Evolutionary conservation across 176 grass and related monocot species (phyloP).

Genomic region (Ensete glaucum): DNA sequence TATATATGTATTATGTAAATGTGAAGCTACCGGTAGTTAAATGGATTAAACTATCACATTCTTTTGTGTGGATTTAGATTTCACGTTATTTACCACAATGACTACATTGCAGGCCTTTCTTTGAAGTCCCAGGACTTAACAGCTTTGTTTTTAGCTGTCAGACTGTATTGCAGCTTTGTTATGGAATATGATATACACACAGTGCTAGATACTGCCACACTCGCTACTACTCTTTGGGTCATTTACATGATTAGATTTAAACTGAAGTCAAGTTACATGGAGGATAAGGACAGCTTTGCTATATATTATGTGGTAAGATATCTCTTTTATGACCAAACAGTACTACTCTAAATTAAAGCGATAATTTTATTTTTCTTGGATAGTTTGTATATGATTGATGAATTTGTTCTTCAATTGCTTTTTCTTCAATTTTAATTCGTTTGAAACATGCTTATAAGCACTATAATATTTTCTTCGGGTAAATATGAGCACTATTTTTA

Average conservation of each 20-base stretch:
- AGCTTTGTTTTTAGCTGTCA: conserved; percentile 5
- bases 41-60: too few relatives aligned
- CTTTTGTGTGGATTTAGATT: neutral
- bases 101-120: neutral
- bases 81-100: neutral
- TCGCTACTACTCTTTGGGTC: conserved; percentile 1
- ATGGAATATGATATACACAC: conserved; percentile 12
- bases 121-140: conserved; percentile 2
- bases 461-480: too few relatives aligned
- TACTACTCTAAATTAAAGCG: neutral
- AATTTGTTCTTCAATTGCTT: neutral
- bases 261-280: conserved; percentile 1
- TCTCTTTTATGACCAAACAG: neutral
- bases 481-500: too few relatives aligned
- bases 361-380: neutral
- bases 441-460: too few relatives aligned
- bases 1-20: too few relatives aligned
- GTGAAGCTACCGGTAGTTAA: too few relatives aligned
- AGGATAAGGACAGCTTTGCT: conserved; percentile 5
- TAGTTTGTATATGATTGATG: neutral
- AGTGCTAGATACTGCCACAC: neutral
- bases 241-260: conserved; percentile 10
- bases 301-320: conserved; percentile 3
- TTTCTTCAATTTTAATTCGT: too few relatives aligned
- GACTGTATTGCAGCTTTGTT: conserved; percentile 6